Percentiles rank a stretch among this genome's conserved stretches.
Evolutionary conservation across 106 monocot species (phyloP).

Genomic region (Narthecium ossifragum): DNA sequence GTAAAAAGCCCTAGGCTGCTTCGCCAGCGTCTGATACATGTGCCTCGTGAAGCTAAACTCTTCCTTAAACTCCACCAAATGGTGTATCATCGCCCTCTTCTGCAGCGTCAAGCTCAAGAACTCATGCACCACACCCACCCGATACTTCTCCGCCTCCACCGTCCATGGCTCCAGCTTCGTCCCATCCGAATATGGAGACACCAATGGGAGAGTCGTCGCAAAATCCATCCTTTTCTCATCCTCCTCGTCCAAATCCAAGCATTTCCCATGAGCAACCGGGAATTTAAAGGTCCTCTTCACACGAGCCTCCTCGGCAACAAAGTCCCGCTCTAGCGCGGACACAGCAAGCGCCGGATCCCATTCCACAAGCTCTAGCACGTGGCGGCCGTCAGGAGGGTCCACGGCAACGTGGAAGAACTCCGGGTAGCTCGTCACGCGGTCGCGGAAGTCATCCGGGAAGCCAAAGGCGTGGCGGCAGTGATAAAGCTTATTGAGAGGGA

Average conservation of each 20-base stretch:
- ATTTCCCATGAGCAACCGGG: conserved; percentile 45
- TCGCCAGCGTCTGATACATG: conserved; percentile 67
- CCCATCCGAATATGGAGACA: conserved; percentile 86
- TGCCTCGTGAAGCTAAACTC: conserved; percentile 82
- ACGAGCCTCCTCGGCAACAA: conserved; percentile 55
- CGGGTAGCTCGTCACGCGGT: conserved; percentile 63
- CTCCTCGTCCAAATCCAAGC: conserved; percentile 49
- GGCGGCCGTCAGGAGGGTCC: conserved; percentile 37
- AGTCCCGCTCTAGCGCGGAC: conserved; percentile 70
- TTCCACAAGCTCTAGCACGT: conserved; percentile 54
- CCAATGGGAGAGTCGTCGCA: conserved; percentile 54
- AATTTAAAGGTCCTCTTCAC: conserved; percentile 68
- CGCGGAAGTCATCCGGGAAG: conserved; percentile 72
- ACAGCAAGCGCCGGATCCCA: conserved; percentile 77
- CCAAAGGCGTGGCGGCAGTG: conserved; percentile 80
- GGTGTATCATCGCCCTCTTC: conserved; percentile 89
- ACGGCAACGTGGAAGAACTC: conserved; percentile 62
- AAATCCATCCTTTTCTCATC: conserved; percentile 42
- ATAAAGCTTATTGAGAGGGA: conserved; percentile 75
- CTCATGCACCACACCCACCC: conserved; percentile 85
- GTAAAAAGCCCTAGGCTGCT: conserved; percentile 86
- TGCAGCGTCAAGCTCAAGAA: conserved; percentile 83
- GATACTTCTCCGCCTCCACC: conserved; percentile 85
- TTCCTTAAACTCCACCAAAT: conserved; percentile 97
- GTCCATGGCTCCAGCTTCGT: conserved; percentile 62